phyloP scores from a whole-genome alignment of 768 basidiomycete genomes.

The Nevesoporus exiguus region DNA sequence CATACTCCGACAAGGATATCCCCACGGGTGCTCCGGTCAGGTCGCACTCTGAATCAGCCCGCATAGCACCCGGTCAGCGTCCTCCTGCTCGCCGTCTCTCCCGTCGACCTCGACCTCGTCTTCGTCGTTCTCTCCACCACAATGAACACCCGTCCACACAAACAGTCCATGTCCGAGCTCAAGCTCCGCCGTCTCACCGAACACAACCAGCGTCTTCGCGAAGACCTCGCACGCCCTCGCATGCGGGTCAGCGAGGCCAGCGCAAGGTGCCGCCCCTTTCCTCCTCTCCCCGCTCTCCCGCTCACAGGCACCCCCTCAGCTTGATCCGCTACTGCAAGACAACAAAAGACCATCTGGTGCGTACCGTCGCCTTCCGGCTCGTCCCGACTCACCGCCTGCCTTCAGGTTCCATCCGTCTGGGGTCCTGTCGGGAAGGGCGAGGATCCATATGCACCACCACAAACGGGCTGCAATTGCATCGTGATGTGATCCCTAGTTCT shows the following conservation, averaged over 20 bases:
- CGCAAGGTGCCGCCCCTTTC: constrained; percentile 50
- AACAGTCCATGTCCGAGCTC: constrained; percentile 97
- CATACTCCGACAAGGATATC: constrained; percentile 18
- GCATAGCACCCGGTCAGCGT: neutral
- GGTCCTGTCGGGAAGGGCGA: constrained; percentile 85
- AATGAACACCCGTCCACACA: constrained; percentile 77
- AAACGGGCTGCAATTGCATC: constrained; percentile 66
- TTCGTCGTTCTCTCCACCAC: constrained; percentile 2
- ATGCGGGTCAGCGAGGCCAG: constrained; percentile 90
- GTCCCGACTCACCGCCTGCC: neutral
- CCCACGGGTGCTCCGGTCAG: constrained; percentile 1
- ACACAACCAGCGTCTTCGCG: constrained; percentile 87
- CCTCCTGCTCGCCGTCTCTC: constrained; percentile 1
- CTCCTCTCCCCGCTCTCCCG: neutral
- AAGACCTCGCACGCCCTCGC: constrained; percentile 87
- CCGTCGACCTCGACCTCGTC: neutral
- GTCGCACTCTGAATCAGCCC: constrained; percentile 2
- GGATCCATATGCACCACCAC: constrained; percentile 88
- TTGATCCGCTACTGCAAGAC: constrained; percentile 92
- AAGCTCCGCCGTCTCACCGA: constrained; percentile 91
- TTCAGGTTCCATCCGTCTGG: constrained; percentile 90
- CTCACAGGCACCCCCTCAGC: constrained; percentile 39
- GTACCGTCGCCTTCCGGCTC: constrained; percentile 25
- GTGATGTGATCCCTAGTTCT: constrained; percentile 55
- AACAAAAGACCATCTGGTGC: constrained; percentile 84